A percentile compares a stretch with the other conserved stretches of the same genome.
These are phyloP conservation scores for Coniochaeta sp. DNA, from an alignment of 2,329 filamentous ascomycete species.

Conservation along the genomic window DNA sequence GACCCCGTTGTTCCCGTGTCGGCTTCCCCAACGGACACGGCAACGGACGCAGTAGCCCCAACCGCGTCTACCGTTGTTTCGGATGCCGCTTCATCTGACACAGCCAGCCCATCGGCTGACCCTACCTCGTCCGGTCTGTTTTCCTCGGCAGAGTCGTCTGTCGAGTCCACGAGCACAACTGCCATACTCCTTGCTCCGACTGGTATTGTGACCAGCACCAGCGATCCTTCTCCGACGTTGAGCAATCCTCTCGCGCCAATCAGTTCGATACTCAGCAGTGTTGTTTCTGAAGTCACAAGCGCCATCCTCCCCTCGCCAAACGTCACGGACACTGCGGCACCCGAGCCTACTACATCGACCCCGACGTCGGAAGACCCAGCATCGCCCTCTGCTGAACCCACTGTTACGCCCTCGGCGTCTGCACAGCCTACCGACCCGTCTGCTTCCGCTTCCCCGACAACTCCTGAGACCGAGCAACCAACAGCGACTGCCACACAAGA, in stretches of 20 bases:
- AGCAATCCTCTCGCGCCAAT: constrained; percentile 2
- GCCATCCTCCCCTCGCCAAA: constrained; percentile 7
- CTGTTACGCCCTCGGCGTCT: neutral
- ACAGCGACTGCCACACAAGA: neutral
- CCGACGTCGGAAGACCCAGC: neutral
- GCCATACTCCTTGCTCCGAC: neutral
- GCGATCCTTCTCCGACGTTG: constrained; percentile 2
- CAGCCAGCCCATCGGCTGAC: neutral
- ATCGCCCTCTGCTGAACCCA: neutral
- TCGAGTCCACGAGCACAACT: constrained; percentile 11
- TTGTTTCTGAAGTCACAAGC: constrained; percentile 10
- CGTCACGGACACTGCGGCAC: constrained; percentile 6
- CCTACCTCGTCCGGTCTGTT: neutral
- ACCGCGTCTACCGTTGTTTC: neutral
- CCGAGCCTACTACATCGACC: constrained; percentile 3
- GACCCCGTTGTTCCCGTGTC: neutral
- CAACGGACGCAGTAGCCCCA: neutral
- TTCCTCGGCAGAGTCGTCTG: neutral
- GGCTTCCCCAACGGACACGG: neutral
- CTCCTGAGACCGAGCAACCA: neutral
- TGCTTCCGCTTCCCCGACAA: neutral
- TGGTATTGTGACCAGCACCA: constrained; percentile 3
- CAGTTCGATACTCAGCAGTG: constrained; percentile 11
- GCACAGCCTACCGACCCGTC: neutral
- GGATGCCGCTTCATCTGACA: neutral